Conservation (phyloP, 148 eudicot species). For the Nyssa sinensis region DNA sequence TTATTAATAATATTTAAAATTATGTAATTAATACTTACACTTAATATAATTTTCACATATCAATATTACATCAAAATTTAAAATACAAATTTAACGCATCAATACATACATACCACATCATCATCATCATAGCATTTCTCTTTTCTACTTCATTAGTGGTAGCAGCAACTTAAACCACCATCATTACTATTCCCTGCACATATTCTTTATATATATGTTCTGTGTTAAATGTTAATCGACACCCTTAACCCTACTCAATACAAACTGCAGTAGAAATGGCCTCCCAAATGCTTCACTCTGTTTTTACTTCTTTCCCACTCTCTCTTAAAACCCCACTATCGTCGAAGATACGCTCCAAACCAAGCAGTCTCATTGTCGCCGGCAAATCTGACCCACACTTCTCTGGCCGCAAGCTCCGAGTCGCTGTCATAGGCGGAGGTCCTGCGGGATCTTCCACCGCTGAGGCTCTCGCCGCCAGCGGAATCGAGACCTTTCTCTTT, state of each 20-base stretch:
- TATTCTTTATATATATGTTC: too few species aligned
- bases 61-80: too few species aligned
- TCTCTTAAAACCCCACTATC: slow-evolving; percentile 13
- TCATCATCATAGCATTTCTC: too few species aligned
- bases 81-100: too few species aligned
- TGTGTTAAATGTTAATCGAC: background rate
- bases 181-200: too few species aligned
- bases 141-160: too few species aligned
- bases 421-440: slow-evolving; percentile 82
- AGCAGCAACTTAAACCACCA: background rate
- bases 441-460: slow-evolving; percentile 92
- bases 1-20: too few species aligned
- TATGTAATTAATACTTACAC: too few species aligned
- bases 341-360: slow-evolving; percentile 4
- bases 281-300: slow-evolving; percentile 35
- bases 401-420: slow-evolving; percentile 52
- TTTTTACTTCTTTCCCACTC: slow-evolving; percentile 15
- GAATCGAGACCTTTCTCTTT: slow-evolving; percentile 77
- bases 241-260: slow-evolving; percentile 12
- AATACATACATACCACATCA: too few species aligned
- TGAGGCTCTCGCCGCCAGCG: slow-evolving; percentile 65
- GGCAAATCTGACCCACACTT: slow-evolving; percentile 17
- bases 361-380: slow-evolving; percentile 15
- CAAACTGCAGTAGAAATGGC: slow-evolving; percentile 29
- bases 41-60: too few species aligned